phyloP scores from a whole-genome alignment of 176 grass and related monocot species.

The Ensete glaucum region DNA sequence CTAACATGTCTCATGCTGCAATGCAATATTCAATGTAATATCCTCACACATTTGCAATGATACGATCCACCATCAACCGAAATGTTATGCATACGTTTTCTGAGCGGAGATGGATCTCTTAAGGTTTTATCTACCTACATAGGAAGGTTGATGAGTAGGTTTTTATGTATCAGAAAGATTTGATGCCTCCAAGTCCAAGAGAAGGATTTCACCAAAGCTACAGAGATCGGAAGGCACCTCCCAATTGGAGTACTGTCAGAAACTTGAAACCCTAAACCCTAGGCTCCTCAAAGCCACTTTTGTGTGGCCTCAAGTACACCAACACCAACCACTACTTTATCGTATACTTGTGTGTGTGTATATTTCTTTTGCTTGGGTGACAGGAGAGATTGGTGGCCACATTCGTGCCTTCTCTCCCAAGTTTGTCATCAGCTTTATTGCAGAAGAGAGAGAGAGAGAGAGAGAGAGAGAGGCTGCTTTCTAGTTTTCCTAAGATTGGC shows the following conservation, averaged over 20 bases:
- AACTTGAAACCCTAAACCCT: slow-evolving; percentile 15
- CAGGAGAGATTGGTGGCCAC: slow-evolving; percentile 26
- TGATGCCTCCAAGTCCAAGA: not conserved
- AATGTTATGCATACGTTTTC: no score
- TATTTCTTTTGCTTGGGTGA: slow-evolving; percentile 2
- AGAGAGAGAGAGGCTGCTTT: slow-evolving; percentile 5
- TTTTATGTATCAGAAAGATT: not conserved
- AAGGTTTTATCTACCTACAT: no score
- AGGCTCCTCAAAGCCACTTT: slow-evolving; percentile 36
- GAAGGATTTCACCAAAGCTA: no score
- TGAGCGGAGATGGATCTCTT: no score
- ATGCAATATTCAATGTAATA: no score
- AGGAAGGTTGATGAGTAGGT: no score
- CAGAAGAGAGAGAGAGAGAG: slow-evolving; percentile 24
- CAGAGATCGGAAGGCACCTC: no score
- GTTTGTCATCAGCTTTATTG: slow-evolving; percentile 39
- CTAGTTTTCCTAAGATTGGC: slow-evolving; percentile 28
- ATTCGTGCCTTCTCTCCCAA: slow-evolving; percentile 37
- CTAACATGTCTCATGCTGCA: no score
- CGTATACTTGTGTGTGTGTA: not conserved
- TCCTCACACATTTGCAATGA: no score
- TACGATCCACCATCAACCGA: no score
- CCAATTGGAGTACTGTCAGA: not conserved
- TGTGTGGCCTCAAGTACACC: slow-evolving; percentile 35
- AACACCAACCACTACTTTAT: slow-evolving; percentile 27